Conservation (phyloP, 371 early-diverging fungal genomes). For the Blakeslea trispora region DNA sequence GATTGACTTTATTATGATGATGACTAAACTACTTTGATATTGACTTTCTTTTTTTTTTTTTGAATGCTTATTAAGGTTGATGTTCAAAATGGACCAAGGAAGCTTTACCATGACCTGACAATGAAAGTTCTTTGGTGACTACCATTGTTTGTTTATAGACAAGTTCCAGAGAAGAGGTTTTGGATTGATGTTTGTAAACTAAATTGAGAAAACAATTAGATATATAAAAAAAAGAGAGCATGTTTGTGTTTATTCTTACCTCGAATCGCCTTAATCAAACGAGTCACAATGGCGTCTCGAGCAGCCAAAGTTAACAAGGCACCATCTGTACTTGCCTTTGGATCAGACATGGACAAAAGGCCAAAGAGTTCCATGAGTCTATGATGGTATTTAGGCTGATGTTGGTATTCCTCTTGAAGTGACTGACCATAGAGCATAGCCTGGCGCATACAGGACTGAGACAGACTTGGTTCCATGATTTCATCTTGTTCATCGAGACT, state of each 20-base stretch:
- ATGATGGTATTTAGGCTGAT: constrained; percentile 30
- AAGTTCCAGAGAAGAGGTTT: constrained; percentile 36
- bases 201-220: constrained; percentile 1
- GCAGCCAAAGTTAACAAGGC: constrained; percentile 52
- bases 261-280: constrained; percentile 74
- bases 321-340: constrained; percentile 45
- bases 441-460: constrained; percentile 30
- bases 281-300: constrained; percentile 65
- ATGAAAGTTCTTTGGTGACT: constrained; percentile 35
- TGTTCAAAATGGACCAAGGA: constrained; percentile 27
- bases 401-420: constrained; percentile 69
- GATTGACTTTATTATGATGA: too few relatives aligned
- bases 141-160: constrained; percentile 40
- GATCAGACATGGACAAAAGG: constrained; percentile 73
- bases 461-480: constrained; percentile 19
- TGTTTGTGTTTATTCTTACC: constrained; percentile 24
- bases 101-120: constrained; percentile 36
- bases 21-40: too few relatives aligned
- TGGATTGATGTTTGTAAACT: constrained; percentile 33
- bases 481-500: constrained; percentile 15
- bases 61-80: constrained; percentile 1
- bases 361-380: constrained; percentile 52
- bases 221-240: constrained; percentile 1
- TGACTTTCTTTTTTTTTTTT: background rate
- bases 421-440: constrained; percentile 72